Conservation (phyloP, 176 grass and related monocot genomes). For the Cocos nucifera region DNA sequence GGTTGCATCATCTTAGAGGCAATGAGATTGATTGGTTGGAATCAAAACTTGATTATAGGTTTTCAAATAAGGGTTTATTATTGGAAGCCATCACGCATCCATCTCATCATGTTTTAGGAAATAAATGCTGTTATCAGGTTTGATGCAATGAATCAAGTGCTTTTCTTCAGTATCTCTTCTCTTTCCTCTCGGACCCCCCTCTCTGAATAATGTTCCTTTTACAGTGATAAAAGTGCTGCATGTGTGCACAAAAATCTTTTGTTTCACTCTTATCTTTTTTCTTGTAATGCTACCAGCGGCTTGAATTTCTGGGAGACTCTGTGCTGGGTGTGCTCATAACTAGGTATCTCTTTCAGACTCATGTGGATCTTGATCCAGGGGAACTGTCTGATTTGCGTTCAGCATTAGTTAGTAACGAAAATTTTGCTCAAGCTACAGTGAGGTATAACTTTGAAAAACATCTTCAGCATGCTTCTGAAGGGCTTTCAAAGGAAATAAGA, state of each 20-base stretch:
- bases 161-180: not conserved
- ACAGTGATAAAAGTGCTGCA: no score
- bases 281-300: slow-evolving; percentile 14
- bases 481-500: not conserved
- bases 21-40: not conserved
- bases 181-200: not conserved
- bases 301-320: slow-evolving; percentile 3
- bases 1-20: not conserved
- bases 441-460: not conserved
- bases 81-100: slow-evolving; percentile 6
- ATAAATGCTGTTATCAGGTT: slow-evolving; percentile 2
- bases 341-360: not conserved
- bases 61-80: not conserved
- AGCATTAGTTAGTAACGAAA: not conserved
- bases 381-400: slow-evolving; percentile 5
- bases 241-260: no score
- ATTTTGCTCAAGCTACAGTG: slow-evolving; percentile 3
- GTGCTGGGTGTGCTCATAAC: slow-evolving; percentile 1
- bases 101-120: not conserved
- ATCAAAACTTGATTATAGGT: slow-evolving; percentile 4
- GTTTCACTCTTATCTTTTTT: not conserved
- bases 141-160: not conserved
- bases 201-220: not conserved
- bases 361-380: not conserved
- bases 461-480: slow-evolving; percentile 1